phyloP scores from a whole-genome alignment of 2,329 filamentous ascomycete genomes.

The Corniculantispora saksenae region DNA sequence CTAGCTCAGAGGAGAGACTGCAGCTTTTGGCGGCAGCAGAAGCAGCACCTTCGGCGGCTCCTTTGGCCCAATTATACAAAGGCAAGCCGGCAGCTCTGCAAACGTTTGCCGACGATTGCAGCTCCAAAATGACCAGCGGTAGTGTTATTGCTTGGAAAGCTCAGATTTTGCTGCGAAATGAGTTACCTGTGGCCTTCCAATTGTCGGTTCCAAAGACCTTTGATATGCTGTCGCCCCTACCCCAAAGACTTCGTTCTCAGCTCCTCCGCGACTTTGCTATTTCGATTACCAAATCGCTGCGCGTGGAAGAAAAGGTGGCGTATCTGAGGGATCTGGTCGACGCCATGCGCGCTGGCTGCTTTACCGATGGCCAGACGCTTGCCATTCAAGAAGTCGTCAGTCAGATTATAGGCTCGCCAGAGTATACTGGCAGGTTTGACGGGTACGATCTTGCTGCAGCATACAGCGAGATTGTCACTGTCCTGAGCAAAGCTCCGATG shows the following conservation, averaged over 20 bases:
- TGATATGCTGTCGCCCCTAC: conserved; percentile 31
- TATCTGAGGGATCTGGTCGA: conserved; percentile 43
- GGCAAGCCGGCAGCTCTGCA: conserved; percentile 34
- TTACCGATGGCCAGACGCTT: conserved; percentile 43
- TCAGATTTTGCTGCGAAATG: conserved; percentile 43
- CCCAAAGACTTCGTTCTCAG: conserved; percentile 31
- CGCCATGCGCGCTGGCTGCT: conserved; percentile 31
- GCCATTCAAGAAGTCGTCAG: conserved; percentile 46
- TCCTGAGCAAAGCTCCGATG: conserved; percentile 28
- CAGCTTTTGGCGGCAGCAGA: conserved; percentile 36
- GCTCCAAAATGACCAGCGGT: conserved; percentile 35
- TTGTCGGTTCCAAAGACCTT: conserved; percentile 37
- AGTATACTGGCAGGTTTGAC: conserved; percentile 29
- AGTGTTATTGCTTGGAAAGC: conserved; percentile 48
- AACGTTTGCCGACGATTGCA: conserved; percentile 39
- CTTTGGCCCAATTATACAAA: conserved; percentile 25
- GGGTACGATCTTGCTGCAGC: conserved; percentile 41
- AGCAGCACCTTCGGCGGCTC: conserved; percentile 29
- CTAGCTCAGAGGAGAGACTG: conserved; percentile 27
- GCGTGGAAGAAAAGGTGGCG: conserved; percentile 33
- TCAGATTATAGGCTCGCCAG: conserved; percentile 38
- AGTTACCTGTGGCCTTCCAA: conserved; percentile 35
- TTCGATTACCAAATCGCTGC: conserved; percentile 35
- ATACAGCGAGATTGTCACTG: conserved; percentile 44
- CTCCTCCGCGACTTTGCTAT: conserved; percentile 35